Percentiles rank a stretch among this genome's conserved stretches.
Conservation (phyloP, 2,329 filamentous ascomycete genomes). For the Sarocladium brachiariae region DNA sequence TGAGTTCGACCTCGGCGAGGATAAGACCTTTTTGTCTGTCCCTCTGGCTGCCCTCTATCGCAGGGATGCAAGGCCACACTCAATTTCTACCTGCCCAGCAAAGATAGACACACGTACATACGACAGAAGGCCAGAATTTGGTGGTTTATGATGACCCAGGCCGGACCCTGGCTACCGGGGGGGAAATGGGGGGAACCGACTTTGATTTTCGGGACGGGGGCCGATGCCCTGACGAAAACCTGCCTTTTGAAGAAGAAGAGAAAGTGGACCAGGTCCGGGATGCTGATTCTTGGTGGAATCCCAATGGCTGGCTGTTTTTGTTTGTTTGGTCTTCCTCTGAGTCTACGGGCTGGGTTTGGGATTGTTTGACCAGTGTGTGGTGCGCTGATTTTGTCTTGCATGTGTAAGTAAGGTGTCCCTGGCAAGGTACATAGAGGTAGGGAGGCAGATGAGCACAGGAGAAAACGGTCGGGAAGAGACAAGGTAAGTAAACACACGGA, state of each 20-base stretch:
- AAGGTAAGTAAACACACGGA: background rate
- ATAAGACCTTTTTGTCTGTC: background rate
- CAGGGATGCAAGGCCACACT: background rate
- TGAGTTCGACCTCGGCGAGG: background rate
- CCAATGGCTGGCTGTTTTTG: background rate
- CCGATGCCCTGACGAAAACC: slow-evolving; percentile 4
- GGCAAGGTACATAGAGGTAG: too few species aligned
- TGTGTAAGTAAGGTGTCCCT: background rate
- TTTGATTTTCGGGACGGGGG: slow-evolving; percentile 1
- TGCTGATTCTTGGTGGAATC: background rate
- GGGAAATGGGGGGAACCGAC: slow-evolving; percentile 1
- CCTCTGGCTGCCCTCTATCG: background rate
- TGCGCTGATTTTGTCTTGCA: background rate
- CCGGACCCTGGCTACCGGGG: slow-evolving; percentile 2
- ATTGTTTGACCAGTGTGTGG: background rate
- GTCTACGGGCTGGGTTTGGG: too few species aligned
- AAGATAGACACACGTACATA: too few species aligned
- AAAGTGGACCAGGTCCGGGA: background rate
- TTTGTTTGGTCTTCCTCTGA: background rate
- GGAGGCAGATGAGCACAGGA: background rate
- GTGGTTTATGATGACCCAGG: background rate
- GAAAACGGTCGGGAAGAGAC: background rate
- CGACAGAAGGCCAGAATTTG: background rate
- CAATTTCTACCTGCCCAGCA: background rate
- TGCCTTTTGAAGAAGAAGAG: slow-evolving; percentile 1